Percentiles rank a stretch among this genome's conserved stretches.
phyloP scores from a whole-genome alignment of 139 green algal genomes.

The Raphidocelis subcapitata region DNA sequence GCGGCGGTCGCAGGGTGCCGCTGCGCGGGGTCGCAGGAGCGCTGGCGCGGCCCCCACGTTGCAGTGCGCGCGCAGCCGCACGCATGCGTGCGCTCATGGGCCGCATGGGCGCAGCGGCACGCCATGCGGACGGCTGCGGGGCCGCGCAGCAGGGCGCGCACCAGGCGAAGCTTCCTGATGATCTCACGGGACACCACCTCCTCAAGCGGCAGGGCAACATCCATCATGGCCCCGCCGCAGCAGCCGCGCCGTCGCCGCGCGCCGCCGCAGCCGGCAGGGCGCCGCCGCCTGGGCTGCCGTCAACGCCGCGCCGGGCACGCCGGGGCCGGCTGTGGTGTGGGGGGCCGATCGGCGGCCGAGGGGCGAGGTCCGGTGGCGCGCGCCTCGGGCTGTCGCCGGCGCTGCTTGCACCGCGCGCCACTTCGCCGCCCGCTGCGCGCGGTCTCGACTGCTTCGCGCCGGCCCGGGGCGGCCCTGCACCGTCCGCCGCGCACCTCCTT shows the following conservation, averaged over 20 bases:
- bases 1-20: not conserved
- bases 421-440: not conserved
- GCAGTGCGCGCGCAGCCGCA: too few relatives aligned
- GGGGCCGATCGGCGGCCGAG: too few relatives aligned
- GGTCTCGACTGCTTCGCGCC: not conserved
- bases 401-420: not conserved
- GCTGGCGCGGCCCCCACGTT: too few relatives aligned
- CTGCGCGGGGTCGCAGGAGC: too few relatives aligned
- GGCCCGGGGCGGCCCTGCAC: too few relatives aligned
- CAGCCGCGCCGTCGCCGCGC: not conserved
- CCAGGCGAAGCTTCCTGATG: slow-evolving; percentile 61
- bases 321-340: too few relatives aligned
- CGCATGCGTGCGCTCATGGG: too few relatives aligned
- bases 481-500: too few relatives aligned
- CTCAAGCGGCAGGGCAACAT: slow-evolving; percentile 28
- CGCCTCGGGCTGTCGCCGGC: too few relatives aligned
- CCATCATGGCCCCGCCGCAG: not conserved
- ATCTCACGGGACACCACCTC: slow-evolving; percentile 55
- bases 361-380: too few relatives aligned
- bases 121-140: too few relatives aligned
- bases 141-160: slow-evolving; percentile 9
- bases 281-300: not conserved
- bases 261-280: not conserved
- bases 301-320: not conserved
- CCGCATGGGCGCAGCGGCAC: too few relatives aligned